Evolutionary conservation across 352 stramenopile species (phyloP), one percentile per base, ranked within the genome.

Genomic region (Pythium phragmitis): DNA sequence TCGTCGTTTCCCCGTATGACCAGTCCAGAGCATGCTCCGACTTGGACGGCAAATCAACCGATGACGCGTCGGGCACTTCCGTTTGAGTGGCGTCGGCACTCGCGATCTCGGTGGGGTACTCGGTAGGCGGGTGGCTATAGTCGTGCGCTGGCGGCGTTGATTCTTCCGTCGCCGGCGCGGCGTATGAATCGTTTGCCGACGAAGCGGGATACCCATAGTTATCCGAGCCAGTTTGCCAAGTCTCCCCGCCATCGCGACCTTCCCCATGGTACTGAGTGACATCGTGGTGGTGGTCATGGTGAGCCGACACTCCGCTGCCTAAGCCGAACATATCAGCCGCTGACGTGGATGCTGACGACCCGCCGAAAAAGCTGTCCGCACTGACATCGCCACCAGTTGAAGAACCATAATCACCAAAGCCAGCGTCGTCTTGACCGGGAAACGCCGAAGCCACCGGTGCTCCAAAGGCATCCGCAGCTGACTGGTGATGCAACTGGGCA

Each of bases 391-490:
- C 69, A 26, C 11, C 52, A 55, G 47, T 41, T 47, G 49, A 41
- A 56, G 49, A 8, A 16, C 54, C 56, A 43, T 63, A 59, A 0
- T 1, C 43, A 26, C 46, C 23, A 16, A 56, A 62, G 36, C 33
- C 51, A 45, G 12, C 17, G 36, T 63, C 19, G 30, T 39, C 34
- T 17, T 70, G 62, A 8, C 53, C 57, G 39, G 62, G 67, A 66
- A 81, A 82, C 8, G 63, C 51, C 50, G 66, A 54, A 56, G 67
- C 59, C 7, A 61, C 61, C 46, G 69, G 47, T 48, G 62, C 70
- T 49, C 65, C 67, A 69, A 75, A 75, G 11, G 56, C 51, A 36
- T 69, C 60, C 23, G 30, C 45, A 33, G 46, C 57, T n/a, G 56
- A 47, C 19, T 54, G 43, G 6, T 63, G 43, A 17, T 53, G 43